A percentile compares a stretch with the other conserved stretches of the same genome.
phyloP scores from a whole-genome alignment of 768 basidiomycete genomes.

The Trametes punicea region DNA sequence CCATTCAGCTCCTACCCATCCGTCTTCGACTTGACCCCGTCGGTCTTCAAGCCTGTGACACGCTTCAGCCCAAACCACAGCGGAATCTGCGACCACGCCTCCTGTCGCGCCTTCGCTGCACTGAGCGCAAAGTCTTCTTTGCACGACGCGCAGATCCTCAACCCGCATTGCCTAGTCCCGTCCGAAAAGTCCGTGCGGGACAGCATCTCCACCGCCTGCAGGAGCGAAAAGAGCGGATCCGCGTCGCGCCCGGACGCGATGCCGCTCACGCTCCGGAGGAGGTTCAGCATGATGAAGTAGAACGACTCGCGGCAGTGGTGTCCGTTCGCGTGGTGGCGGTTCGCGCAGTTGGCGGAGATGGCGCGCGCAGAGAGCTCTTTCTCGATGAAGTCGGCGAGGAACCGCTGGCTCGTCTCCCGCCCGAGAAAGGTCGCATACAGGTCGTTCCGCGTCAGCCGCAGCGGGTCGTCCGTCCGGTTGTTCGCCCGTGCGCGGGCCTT shows the following conservation, averaged over 20 bases:
- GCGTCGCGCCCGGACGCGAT: conserved; percentile 71
- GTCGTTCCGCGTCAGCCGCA: conserved; percentile 37
- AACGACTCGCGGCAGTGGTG: conserved; percentile 63
- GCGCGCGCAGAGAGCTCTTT: conserved; percentile 48
- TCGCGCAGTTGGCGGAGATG: conserved; percentile 48
- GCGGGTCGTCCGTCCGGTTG: conserved; percentile 4
- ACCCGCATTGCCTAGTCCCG: conserved; percentile 49
- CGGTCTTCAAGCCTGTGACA: background rate
- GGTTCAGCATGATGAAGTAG: conserved; percentile 73
- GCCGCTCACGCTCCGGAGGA: conserved; percentile 66
- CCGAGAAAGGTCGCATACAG: conserved; percentile 50
- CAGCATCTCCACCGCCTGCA: conserved; percentile 70
- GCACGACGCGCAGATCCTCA: conserved; percentile 52
- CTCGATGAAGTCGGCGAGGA: conserved; percentile 58
- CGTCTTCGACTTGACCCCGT: background rate
- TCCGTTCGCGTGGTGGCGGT: conserved; percentile 35
- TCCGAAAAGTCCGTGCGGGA: conserved; percentile 67
- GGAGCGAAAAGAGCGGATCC: conserved; percentile 67
- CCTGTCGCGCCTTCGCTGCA: conserved; percentile 47
- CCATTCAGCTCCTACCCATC: background rate
- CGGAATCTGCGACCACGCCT: conserved; percentile 60
- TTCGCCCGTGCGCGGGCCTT: conserved; percentile 7
- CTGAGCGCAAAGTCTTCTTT: conserved; percentile 45
- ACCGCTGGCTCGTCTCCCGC: conserved; percentile 62
- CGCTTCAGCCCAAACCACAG: conserved; percentile 57